Evolutionary conservation across 139 green algal genomes (phyloP), one percentile per base, ranked within the genome.

Genomic region (Nannochloris sp.): DNA sequence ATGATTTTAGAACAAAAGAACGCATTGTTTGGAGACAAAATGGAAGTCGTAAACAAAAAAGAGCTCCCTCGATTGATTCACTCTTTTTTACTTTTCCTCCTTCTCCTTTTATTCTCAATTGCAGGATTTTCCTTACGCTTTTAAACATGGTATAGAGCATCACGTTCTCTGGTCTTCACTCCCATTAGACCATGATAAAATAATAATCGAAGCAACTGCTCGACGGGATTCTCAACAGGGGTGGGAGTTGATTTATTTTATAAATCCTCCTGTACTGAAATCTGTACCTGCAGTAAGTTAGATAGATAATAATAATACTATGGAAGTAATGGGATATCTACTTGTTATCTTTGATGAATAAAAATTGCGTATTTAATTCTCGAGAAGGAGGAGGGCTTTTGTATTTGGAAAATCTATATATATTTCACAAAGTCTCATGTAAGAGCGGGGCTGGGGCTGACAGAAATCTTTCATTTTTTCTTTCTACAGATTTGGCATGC

Each of bases 401-500:
- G 42, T 19, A 19, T 19, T 51, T 51, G 42, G 19, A 51, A 27
- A 27, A 19, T 27, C 42, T 51, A 51, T 19, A 19, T 19, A 19
- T 19, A 51, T 19, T 19, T 19, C 42, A 27, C 42, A 27, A 19
- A 51, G 19, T 51, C 19, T 51, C 19, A 27, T 51, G n/a, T n/a
- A n/a, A n/a, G n/a, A n/a, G n/a, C n/a, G n/a, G n/a, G n/a, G n/a
- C n/a, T n/a, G n/a, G n/a, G n/a, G n/a, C n/a, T n/a, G n/a, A n/a
- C 37, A 12, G 12, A 45, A n/a, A 45, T 59, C 51, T 59, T 12
- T 25, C 12, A 23, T 25, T 47, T 54, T 14, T 63, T 23, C 42
- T 51, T 12, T n/a, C 30, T 55, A 29, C 56, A 64, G 56, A 38
- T 65, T 54, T 65, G 59, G 59, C 59, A 65, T 36, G 59, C 59